Base-by-base conservation (phyloP, 441 rosid genomes). In the Breynia disticha region DNA sequence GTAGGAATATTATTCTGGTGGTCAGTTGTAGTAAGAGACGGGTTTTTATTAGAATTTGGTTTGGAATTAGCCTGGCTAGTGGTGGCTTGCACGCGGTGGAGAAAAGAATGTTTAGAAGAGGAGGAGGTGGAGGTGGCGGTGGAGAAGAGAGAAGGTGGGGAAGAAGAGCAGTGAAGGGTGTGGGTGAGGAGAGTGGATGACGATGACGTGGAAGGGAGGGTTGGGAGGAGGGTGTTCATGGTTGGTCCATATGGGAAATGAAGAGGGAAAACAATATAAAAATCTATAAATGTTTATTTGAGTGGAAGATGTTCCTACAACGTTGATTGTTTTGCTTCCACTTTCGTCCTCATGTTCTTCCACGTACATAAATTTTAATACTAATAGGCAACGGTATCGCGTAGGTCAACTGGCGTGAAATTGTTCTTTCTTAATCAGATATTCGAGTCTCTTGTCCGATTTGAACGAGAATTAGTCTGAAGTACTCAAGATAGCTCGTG, bases 241-340 rank as follows among this genome's bases (percentile, higher is more conserved):
- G 67, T 75, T 71, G 68, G 55, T 64, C 80, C 84, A 76, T 71
- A 65, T 42, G 73, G 46, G 15, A 28, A 2, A 37, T 7, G 3
- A 2, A 9, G 24, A 0, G 49, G 19, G 5, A 28, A 5, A 20
- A 21, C 46, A 28, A n/a, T 1, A 15, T 12, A 56, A 16, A 0
- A 13, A 18, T 16, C 1, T 12, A n/a, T 6, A 10, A 42, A 51
- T 16, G 54, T 5, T 0, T 16, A 7, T 8, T 41, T 32, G 61
- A 57, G 80, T 76, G 87, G 87, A 70, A 57, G 62, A 0, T 63
- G 60, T 50, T 19, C 32, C 32, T 0, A 56, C 82, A 46, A 79
- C 86, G 95, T 81, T 63, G 60, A 42, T 52, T 38, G 32, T 19
- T 24, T 24, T 3, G 7, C 7, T 24, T 24, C n/a, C n/a, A n/a